A percentile compares a stretch with the other conserved stretches of the same genome.
Evolutionary conservation across 768 basidiomycete genomes (phyloP).

Genomic region (Dioszegia aurantiaca): DNA sequence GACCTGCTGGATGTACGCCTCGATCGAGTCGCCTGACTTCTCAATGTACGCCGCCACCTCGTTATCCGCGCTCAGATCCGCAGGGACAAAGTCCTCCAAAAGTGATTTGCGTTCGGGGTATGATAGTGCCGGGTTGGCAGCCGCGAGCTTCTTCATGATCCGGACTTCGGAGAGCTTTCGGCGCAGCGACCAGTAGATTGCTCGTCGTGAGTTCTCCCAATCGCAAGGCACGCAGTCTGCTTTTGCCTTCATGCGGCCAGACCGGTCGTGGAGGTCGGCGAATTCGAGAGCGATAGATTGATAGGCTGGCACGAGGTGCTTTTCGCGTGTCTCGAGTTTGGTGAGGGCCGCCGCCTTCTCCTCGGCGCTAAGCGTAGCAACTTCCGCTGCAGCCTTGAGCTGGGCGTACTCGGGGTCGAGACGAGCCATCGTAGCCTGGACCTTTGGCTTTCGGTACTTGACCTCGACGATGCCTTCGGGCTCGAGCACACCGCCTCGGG

Average conservation of each 20-base stretch:
- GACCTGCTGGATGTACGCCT: conserved; percentile 31
- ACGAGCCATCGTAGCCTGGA: conserved; percentile 85
- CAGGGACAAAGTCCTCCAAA: conserved; percentile 61
- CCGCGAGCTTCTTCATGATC: conserved; percentile 58
- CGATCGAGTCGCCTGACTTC: conserved; percentile 31
- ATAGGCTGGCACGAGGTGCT: conserved; percentile 79
- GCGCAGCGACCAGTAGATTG: conserved; percentile 91
- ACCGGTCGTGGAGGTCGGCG: conserved; percentile 92
- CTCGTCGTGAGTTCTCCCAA: conserved; percentile 84
- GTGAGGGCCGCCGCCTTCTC: conserved; percentile 69
- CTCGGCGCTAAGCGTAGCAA: conserved; percentile 67
- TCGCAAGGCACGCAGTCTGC: conserved; percentile 80
- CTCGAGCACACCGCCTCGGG: conserved; percentile 90
- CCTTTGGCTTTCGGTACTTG: conserved; percentile 82
- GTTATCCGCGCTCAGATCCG: conserved; percentile 29
- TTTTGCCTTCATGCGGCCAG: conserved; percentile 96
- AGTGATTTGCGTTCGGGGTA: conserved; percentile 66
- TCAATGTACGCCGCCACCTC: conserved; percentile 43
- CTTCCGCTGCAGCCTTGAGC: conserved; percentile 76
- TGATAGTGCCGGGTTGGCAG: conserved; percentile 69
- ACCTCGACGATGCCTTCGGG: conserved; percentile 91
- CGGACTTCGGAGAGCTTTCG: conserved; percentile 52
- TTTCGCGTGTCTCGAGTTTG: conserved; percentile 72
- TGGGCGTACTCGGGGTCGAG: conserved; percentile 77
- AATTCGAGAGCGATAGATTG: conserved; percentile 90